phyloP scores from a whole-genome alignment of 139 green algal species.

The Prasinococcaceae sp. region DNA sequence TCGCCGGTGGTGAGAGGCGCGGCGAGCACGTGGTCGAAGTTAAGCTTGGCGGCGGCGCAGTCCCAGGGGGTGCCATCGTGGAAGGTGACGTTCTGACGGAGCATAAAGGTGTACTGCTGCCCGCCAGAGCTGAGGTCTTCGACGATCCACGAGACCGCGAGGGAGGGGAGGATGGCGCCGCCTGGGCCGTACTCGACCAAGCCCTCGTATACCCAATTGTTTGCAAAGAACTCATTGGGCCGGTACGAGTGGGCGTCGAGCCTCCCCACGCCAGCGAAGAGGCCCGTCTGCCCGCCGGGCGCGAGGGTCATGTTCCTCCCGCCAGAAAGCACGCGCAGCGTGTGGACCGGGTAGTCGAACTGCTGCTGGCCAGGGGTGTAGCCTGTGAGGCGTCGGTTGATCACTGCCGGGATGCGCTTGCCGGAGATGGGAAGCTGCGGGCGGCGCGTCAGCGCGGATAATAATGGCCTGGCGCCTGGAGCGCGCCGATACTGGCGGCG shows the following conservation, averaged over 20 bases:
- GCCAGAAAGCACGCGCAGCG: not conserved
- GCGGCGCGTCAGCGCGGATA: no score
- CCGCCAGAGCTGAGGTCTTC: not conserved
- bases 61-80: slow-evolving; percentile 11
- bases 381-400: slow-evolving; percentile 10
- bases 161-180: slow-evolving; percentile 4
- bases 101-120: slow-evolving; percentile 6
- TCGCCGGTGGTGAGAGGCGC: not conserved
- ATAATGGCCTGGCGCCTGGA: no score
- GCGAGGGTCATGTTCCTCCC: not conserved
- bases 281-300: slow-evolving; percentile 8
- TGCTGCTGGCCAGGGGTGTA: slow-evolving; percentile 12
- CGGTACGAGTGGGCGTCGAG: slow-evolving; percentile 8
- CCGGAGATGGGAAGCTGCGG: slow-evolving; percentile 10
- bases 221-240: slow-evolving; percentile 15
- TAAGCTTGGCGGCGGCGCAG: slow-evolving; percentile 6
- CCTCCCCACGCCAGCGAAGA: slow-evolving; percentile 8
- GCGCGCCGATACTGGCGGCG: no score
- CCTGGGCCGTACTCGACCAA: slow-evolving; percentile 7
- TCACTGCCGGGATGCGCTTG: slow-evolving; percentile 11
- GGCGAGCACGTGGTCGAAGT: slow-evolving; percentile 14
- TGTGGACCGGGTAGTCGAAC: slow-evolving; percentile 13
- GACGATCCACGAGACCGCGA: slow-evolving; percentile 4
- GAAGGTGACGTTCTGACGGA: slow-evolving; percentile 12
- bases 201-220: slow-evolving; percentile 17